Base-by-base conservation (phyloP, 305 asterid species). In the Fraxinus dipetala region DNA sequence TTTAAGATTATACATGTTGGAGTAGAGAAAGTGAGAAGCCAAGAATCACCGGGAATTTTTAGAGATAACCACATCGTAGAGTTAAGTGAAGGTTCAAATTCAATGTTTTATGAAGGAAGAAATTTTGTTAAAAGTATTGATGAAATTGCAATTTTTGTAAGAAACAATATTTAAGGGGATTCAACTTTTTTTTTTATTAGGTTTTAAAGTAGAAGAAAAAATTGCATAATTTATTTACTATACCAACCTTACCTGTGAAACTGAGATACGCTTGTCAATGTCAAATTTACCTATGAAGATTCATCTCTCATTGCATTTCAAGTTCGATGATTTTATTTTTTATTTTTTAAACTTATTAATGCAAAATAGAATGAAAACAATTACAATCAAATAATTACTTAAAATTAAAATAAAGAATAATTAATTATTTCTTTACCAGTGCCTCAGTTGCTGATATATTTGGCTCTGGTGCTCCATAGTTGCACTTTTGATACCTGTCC, bases 401-500 rank as follows among this genome's bases (percentile, higher is more conserved):
- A 51, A 51, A 51, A 43, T 43, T 43, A 43, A 43, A 43, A 43
- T 43, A 43, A 43, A 43, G 54, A 51, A n/a, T 51, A 51, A 16
- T 51, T 51, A 51, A 51, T 51, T 51, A 51, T 51, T 51, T 51
- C 65, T 56, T 56, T 65, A 96, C 99, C 98, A 94, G 91, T 56
- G 99, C 99, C 87, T 96, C 99, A 83, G 98, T 89, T 67, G 97
- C 75, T 82, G 98, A 96, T 34, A 91, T 87, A 87, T 93, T 92
- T 5, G 98, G 84, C 87, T 96, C 99, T 11, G 99, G 99, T 59
- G 97, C 97, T 90, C 97, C 99, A 79, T 96, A 96, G 95, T 94
- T 96, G 93, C 98, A 93, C 81, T 96, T 96, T 78, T 96, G 98
- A 79, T 96, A 96, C 92, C 98, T 93, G 70, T 96, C 99, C 84